Percentiles rank a stretch among this genome's conserved stretches.
Evolutionary conservation across 1,284 basidiomycete species (phyloP).

Genomic region (Grifola frondosa): DNA sequence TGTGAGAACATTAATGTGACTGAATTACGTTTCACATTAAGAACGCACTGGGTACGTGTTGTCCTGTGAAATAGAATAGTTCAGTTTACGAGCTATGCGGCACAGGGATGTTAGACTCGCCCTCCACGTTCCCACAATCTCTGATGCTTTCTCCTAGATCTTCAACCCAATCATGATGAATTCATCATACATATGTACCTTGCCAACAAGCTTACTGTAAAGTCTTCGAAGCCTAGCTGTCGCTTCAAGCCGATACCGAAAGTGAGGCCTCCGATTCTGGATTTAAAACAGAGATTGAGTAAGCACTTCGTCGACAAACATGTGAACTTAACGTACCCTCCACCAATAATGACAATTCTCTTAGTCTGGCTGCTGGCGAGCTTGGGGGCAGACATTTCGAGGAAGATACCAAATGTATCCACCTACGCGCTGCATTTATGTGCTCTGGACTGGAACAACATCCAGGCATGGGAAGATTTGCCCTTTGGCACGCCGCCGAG

Average conservation of each 20-base stretch:
- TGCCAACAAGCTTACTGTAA: conserved; percentile 19
- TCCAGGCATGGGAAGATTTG: no score
- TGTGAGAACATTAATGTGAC: not conserved
- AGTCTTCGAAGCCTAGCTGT: conserved; percentile 24
- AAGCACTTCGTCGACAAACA: not conserved
- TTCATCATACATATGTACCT: not conserved
- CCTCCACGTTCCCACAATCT: conserved; percentile 36
- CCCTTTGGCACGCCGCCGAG: no score
- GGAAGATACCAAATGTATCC: no score
- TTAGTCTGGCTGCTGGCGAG: no score
- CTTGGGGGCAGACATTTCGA: no score
- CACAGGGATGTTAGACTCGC: conserved; percentile 15
- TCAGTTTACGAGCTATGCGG: not conserved
- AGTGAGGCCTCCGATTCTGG: conserved; percentile 25
- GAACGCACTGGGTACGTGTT: conserved; percentile 27
- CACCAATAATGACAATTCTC: no score
- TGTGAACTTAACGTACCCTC: not conserved
- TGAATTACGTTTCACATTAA: not conserved
- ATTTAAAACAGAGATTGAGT: not conserved
- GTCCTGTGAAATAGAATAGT: conserved; percentile 14
- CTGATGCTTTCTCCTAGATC: conserved; percentile 32
- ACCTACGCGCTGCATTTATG: no score
- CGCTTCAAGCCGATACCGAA: conserved; percentile 24
- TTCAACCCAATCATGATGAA: conserved; percentile 7
- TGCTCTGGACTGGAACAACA: no score